Evolutionary conservation across 2,329 filamentous ascomycete genomes (phyloP), one percentile per base, ranked within the genome.

Genomic region (Hymenoscyphus fructigenus): DNA sequence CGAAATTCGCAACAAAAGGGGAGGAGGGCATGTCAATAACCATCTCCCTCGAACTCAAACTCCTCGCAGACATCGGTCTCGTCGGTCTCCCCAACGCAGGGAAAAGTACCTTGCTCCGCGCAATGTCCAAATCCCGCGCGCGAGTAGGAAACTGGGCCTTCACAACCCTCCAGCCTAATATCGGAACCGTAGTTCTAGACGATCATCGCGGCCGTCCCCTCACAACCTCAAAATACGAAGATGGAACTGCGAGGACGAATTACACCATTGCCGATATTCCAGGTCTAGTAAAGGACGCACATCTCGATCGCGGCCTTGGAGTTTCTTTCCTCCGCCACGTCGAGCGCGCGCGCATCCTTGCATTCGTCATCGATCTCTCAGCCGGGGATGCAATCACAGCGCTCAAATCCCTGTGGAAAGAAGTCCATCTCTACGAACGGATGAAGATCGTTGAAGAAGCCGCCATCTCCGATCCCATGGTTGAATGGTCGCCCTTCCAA

Each of bases 251-350:
- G 0, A 85, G 93, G 38, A 92, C 90, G 1, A 88, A 91, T 64
- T 97, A 98, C 78, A 96, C 92, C 9, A 90, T 99, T 66, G 95
- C 95, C 17, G 95, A 99, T 76, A 98, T 99, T 64, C 95, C 95
- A 1, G 95, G 95, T 1, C 81, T 99, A 66, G 92, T 99, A 58
- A 89, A 96, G 76, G 93, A 92, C 69, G 95, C 95, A 0, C 94
- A 98, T 78, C 84, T 97, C 9, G 93, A 99, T 78, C 90, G 89
- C 69, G 95, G 95, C 0, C 85, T 99, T 0, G 95, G 95, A 0
- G 88, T 97, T 55, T 92, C 91, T 55, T 99, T 99, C 76, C 80
- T 99, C 17, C 88, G 95, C 15, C 95, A 99, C 76, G 91, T 99
- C 59, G 95, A 99, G 80, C 90, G 95, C 56, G 95, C 95, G 14